Conservation (phyloP, 495 filamentous ascomycete species). For the Penicillium robsamsonii region DNA sequence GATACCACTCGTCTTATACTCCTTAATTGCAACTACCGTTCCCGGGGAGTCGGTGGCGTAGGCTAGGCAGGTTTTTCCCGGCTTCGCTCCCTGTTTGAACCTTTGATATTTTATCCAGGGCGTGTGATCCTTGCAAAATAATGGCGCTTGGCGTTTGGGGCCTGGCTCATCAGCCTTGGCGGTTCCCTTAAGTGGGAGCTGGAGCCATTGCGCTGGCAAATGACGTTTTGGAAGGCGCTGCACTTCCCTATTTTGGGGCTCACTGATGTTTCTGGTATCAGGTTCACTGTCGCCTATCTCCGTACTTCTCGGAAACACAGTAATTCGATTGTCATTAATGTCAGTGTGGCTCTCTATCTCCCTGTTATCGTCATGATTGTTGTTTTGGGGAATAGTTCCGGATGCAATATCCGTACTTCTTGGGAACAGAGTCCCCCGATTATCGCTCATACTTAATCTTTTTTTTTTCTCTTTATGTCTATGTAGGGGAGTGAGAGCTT, state of each 20-base stretch:
- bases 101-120: conserved; percentile 6
- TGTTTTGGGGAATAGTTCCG: not conserved
- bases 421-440: not conserved
- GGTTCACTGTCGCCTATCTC: not conserved
- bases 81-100: conserved; percentile 1
- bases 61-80: conserved; percentile 7
- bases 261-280: not conserved
- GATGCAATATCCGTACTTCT: not conserved
- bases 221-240: not conserved
- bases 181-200: not conserved
- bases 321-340: not conserved
- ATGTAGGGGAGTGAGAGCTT: not conserved
- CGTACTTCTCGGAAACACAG: not conserved
- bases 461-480: not conserved
- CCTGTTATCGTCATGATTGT: not conserved
- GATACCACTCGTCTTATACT: conserved; percentile 8
- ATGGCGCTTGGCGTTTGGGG: not conserved
- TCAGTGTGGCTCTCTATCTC: not conserved
- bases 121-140: conserved; percentile 2
- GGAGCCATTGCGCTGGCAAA: not conserved
- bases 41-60: not conserved
- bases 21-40: conserved; percentile 2
- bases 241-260: not conserved
- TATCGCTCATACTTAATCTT: not conserved
- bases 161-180: not conserved